phyloP scores from a whole-genome alignment of 2,329 filamentous ascomycete species.

The Ophiostoma sp. region DNA sequence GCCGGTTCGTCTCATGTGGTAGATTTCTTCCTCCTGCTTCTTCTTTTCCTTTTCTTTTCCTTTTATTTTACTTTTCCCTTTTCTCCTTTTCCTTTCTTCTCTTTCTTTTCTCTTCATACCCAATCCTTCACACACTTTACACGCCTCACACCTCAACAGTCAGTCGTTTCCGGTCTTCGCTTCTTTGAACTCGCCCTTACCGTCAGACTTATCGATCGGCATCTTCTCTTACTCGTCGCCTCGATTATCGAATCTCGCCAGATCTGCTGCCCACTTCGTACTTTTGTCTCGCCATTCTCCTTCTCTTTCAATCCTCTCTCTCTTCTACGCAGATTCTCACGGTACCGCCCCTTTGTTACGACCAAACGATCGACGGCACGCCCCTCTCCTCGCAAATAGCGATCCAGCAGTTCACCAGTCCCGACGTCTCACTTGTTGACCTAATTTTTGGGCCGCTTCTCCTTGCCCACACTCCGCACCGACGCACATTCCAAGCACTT shows the following conservation, averaged over 20 bases:
- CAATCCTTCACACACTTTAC: neutral
- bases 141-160: neutral
- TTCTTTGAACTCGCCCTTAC: neutral
- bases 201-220: constrained; percentile 7
- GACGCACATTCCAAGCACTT: constrained; percentile 5
- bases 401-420: constrained; percentile 12
- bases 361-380: constrained; percentile 8
- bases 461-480: neutral
- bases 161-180: constrained; percentile 6
- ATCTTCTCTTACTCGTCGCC: constrained; percentile 5
- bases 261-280: neutral
- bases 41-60: neutral
- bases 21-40: constrained; percentile 10
- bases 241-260: neutral
- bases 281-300: neutral
- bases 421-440: neutral
- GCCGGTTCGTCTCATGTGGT: constrained; percentile 20
- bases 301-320: neutral
- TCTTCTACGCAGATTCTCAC: neutral
- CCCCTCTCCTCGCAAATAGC: neutral
- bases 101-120: neutral
- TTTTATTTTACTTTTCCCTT: neutral
- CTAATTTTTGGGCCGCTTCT: neutral
- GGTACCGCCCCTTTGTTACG: constrained; percentile 10
- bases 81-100: neutral